Base-by-base conservation (phyloP, 257 asterid species). In the Solanum phureja region DNA sequence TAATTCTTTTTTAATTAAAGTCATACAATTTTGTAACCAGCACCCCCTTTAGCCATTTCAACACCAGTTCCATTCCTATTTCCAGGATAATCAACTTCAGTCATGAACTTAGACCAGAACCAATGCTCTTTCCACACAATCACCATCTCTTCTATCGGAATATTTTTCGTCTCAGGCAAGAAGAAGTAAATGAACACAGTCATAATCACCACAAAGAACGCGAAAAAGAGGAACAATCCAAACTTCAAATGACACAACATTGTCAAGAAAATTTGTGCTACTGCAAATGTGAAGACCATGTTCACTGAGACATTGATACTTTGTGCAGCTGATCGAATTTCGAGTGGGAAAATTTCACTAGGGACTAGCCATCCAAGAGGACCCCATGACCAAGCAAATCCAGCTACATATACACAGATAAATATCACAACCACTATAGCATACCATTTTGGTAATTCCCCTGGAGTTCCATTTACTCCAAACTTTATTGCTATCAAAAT, bases 321-420 rank as follows among this genome's bases (percentile, higher is more conserved):
- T 83, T 95, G 98, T 1, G 98, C 98, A 10, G 98, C 98, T 0
- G 98, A 96, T 33, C 98, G 92, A 24, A 96, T 92, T 79, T 96
- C 98, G 0, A 96, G 88, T 7, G 98, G 98, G 90, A 95, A 95
- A 8, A 95, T 95, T 86, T 95, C 98, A 87, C 98, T 95, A 1
- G 98, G 98, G 14, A 96, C 98, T 5, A 96, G 83, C 98, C 98
- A 95, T 3, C 98, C 98, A 8, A 96, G 89, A 7, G 98, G 98
- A 0, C 98, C 98, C 98, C 98, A 96, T 31, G 98, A 96, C 98
- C 98, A 93, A 0, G 98, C 95, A 69, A 95, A 95, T 37, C 94
- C 98, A 8, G 95, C 91, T 0, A 96, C 98, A 23, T 95, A 96
- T 21, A 92, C 83, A 84, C 98, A 96, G 34, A 96, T 95, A 40